Evolutionary conservation across 345 rosid species (phyloP), one percentile per base, ranked within the genome.

Genomic region (Barbarea vulgaris): DNA sequence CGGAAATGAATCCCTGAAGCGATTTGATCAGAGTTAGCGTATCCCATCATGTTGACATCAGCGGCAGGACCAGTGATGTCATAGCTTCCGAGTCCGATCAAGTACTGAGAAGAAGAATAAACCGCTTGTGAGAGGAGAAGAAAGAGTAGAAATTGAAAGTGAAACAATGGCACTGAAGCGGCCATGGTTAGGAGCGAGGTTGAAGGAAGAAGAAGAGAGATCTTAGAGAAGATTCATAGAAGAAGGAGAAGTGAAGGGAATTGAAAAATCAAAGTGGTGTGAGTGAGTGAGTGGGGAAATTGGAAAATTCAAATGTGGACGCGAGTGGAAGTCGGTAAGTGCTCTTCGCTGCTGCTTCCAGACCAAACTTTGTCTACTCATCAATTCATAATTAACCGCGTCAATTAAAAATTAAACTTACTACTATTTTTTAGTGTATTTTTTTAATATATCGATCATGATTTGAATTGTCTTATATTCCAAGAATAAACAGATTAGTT

Each of bases 1-100:
- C 99, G 82, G 83, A 95, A 87, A 85, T 96, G 99, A 81, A 96
- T 37, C 12, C 99, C 99, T 0, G 97, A 88, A 1, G 97, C 81
- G 57, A 80, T 81, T 85, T 96, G 99, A 1, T 88, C 97, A 4
- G 81, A 73, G 69, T 89, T 87, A 5, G 99, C 97, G 74, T 96
- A 96, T 0, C 99, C 99, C 99, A 96, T 96, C 98, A 96, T 89
- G 74, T 96, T 96, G 62, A 96, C 99, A 81, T 96, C 97, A 41
- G 99, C 98, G 8, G 98, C 99, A 4, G 99, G 99, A 31, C 98
- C 98, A 4, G 98, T 93, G 68, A 96, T 96, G 85, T 96, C 99
- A 57, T 93, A 93, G 85, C 94, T 96, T 69, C 99, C 98, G 2
- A 96, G 87, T 19, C 99, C 99, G 51, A 91, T 83, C 74, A 93